phyloP scores from a whole-genome alignment of 352 stramenopile species.

The Paralagenidium karlingii region DNA sequence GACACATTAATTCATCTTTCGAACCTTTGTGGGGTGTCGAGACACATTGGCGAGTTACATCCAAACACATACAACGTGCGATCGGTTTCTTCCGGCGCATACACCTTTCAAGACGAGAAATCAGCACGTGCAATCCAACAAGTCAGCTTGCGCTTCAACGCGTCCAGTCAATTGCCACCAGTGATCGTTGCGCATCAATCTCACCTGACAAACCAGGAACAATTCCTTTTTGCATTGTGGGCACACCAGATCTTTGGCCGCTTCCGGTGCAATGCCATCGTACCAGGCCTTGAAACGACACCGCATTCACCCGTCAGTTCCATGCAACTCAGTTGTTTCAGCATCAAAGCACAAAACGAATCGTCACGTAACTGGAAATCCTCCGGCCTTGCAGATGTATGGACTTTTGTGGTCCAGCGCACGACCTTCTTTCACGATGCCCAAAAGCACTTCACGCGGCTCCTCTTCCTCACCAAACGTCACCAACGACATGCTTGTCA shows the following conservation, averaged over 20 bases:
- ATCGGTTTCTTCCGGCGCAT: constrained; percentile 55
- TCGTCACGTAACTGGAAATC: too few relatives aligned
- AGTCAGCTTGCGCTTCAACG: background rate
- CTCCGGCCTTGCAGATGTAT: constrained; percentile 66
- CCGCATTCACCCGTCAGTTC: too few relatives aligned
- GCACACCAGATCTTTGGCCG: constrained; percentile 29
- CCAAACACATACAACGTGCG: constrained; percentile 77
- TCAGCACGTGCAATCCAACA: background rate
- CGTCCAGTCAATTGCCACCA: background rate
- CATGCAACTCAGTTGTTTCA: too few relatives aligned
- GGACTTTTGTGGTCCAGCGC: constrained; percentile 47
- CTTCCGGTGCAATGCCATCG: too few relatives aligned
- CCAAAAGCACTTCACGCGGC: constrained; percentile 46
- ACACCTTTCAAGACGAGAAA: constrained; percentile 30
- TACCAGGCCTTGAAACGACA: too few relatives aligned
- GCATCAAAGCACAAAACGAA: too few relatives aligned
- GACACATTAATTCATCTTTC: background rate
- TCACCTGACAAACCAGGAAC: constrained; percentile 57
- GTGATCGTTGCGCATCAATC: background rate
- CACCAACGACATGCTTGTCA: background rate
- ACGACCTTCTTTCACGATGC: constrained; percentile 51
- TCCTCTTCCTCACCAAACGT: constrained; percentile 27
- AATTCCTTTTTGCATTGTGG: constrained; percentile 37
- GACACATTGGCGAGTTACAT: constrained; percentile 71
- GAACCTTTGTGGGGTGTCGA: constrained; percentile 26